Conservation (phyloP, 768 basidiomycete genomes). For the Lentinula guzmanii region DNA sequence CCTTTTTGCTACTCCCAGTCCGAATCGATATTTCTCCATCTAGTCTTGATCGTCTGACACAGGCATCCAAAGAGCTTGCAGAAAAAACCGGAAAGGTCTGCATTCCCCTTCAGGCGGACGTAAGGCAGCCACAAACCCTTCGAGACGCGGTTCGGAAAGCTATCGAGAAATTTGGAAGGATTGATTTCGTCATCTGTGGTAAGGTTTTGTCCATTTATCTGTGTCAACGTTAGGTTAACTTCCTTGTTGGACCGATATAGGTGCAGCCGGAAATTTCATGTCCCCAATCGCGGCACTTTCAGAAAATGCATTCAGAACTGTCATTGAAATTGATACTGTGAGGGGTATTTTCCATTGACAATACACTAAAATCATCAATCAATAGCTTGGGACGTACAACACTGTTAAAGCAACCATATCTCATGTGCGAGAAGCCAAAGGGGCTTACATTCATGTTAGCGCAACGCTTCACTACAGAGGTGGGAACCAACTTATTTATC, state of each 20-base stretch:
- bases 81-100: constrained; percentile 65
- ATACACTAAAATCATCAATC: neutral
- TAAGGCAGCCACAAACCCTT: constrained; percentile 69
- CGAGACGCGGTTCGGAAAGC: constrained; percentile 70
- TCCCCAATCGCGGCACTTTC: constrained; percentile 79
- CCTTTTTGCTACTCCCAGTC: neutral
- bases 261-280: constrained; percentile 95
- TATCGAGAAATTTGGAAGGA: constrained; percentile 74
- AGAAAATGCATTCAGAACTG: constrained; percentile 87
- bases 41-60: constrained; percentile 66
- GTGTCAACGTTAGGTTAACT: neutral
- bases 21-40: neutral
- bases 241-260: constrained; percentile 27
- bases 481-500: constrained; percentile 18
- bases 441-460: constrained; percentile 85
- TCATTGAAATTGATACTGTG: constrained; percentile 91
- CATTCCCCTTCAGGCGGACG: constrained; percentile 73
- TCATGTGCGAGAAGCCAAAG: constrained; percentile 63
- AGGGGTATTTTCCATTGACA: neutral
- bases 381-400: constrained; percentile 85
- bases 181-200: constrained; percentile 97
- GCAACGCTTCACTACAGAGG: constrained; percentile 84
- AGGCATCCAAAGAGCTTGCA: constrained; percentile 67
- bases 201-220: constrained; percentile 14
- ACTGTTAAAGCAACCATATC: constrained; percentile 89